These are phyloP conservation scores for Discostella stelligeroides DNA, from an alignment of 108 stramenopile species.

Conservation along the genomic window DNA sequence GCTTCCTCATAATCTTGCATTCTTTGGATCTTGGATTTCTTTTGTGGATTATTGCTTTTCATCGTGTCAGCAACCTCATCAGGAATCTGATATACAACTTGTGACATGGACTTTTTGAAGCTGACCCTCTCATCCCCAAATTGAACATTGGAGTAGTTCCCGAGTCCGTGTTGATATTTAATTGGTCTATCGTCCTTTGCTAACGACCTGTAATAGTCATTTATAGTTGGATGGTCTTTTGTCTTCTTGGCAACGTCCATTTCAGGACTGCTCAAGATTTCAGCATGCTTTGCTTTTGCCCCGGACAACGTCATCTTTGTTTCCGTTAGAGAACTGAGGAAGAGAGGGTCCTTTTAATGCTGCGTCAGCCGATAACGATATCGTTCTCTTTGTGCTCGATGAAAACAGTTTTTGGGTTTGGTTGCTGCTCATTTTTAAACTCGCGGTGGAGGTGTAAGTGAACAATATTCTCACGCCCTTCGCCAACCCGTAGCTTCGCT, in stretches of 20 bases:
- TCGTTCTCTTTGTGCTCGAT: not conserved
- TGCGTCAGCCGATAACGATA: not conserved
- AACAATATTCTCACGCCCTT: slow-evolving; percentile 20
- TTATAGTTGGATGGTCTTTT: slow-evolving; percentile 59
- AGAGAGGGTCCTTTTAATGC: not conserved
- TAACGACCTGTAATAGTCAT: slow-evolving; percentile 58
- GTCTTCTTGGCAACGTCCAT: slow-evolving; percentile 51
- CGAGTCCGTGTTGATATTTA: slow-evolving; percentile 63
- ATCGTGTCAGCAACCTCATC: slow-evolving; percentile 46
- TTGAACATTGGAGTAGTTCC: slow-evolving; percentile 62
- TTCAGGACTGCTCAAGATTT: slow-evolving; percentile 46
- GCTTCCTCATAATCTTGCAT: slow-evolving; percentile 65
- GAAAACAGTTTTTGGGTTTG: not conserved
- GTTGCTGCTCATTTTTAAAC: no score
- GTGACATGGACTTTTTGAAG: slow-evolving; percentile 65
- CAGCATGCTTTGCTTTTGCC: slow-evolving; percentile 7
- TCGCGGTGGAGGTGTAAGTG: no score
- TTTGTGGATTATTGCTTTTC: slow-evolving; percentile 28
- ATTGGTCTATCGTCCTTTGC: slow-evolving; percentile 51
- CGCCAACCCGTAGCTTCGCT: slow-evolving; percentile 88
- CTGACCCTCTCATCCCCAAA: slow-evolving; percentile 70
- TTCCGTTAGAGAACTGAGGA: not conserved
- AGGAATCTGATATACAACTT: slow-evolving; percentile 56
- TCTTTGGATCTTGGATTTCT: slow-evolving; percentile 49
- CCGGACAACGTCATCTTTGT: slow-evolving; percentile 8